Evolutionary conservation across 371 early-diverging fungal genomes (phyloP).

Genomic region (Smittium culicis): DNA sequence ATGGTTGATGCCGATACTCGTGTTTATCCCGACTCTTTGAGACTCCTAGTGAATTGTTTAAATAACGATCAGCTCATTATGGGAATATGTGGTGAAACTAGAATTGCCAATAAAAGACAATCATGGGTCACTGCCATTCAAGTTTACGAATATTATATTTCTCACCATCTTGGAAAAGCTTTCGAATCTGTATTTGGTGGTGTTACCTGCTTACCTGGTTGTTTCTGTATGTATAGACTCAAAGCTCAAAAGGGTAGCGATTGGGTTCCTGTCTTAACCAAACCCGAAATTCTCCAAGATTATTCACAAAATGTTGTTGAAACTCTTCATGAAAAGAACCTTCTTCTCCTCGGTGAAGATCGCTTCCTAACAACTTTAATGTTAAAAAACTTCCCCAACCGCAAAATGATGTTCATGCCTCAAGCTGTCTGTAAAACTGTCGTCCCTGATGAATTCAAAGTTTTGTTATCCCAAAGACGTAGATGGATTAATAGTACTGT

Average conservation of each 20-base stretch:
- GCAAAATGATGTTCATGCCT: conserved; percentile 95
- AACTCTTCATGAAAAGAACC: conserved; percentile 96
- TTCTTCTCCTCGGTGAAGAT: conserved; percentile 95
- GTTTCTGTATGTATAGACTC: conserved; percentile 87
- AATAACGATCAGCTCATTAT: conserved; percentile 63
- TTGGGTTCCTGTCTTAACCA: conserved; percentile 78
- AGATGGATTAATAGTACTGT: conserved; percentile 99
- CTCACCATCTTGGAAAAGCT: conserved; percentile 82
- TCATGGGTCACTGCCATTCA: conserved; percentile 86
- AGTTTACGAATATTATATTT: conserved; percentile 93
- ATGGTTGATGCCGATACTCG: conserved; percentile 93
- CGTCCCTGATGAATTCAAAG: conserved; percentile 87
- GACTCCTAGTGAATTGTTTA: conserved; percentile 59
- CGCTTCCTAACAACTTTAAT: conserved; percentile 95
- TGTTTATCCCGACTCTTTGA: conserved; percentile 55
- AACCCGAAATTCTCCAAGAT: conserved; percentile 83
- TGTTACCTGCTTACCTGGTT: conserved; percentile 92
- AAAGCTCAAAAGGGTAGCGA: conserved; percentile 68
- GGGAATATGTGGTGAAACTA: conserved; percentile 78
- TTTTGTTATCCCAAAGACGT: conserved; percentile 91
- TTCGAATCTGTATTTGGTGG: conserved; percentile 94
- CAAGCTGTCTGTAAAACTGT: conserved; percentile 92
- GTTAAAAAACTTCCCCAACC: conserved; percentile 88
- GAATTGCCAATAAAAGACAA: conserved; percentile 68
- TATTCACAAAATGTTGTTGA: conserved; percentile 94